These are phyloP conservation scores for Abrus pulchellus DNA, from an alignment of 306 rosid genomes.

Conservation along the genomic window DNA sequence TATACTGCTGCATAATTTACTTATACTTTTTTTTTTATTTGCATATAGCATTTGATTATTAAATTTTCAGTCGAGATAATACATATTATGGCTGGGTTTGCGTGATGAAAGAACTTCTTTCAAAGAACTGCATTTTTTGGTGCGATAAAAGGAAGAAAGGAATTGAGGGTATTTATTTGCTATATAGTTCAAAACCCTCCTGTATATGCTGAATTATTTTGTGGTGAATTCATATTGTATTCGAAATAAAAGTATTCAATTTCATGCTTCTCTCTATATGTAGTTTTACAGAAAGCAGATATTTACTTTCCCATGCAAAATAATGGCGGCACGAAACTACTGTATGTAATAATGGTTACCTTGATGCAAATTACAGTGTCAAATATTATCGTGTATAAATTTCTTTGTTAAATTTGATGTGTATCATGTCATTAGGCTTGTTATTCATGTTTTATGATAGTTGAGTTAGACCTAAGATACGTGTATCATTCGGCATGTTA, in stretches of 20 bases:
- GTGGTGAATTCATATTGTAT: neutral
- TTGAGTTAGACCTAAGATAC: neutral
- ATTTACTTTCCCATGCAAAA: neutral
- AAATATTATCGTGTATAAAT: neutral
- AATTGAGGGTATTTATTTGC: slow-evolving; percentile 27
- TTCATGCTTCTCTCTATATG: neutral
- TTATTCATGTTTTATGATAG: neutral
- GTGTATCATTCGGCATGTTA: neutral
- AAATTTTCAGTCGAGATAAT: neutral
- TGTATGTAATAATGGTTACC: slow-evolving; percentile 41
- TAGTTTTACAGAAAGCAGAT: neutral
- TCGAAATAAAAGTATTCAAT: neutral
- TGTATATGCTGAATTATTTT: slow-evolving; percentile 25
- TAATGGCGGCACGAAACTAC: neutral
- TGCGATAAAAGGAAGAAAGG: neutral
- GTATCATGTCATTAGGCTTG: neutral
- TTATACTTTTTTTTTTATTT: neutral
- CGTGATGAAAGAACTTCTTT: neutral
- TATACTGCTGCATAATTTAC: slow-evolving; percentile 25
- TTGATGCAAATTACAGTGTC: slow-evolving; percentile 18
- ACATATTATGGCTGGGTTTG: slow-evolving; percentile 11
- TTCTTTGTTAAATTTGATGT: neutral
- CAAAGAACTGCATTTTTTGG: too few relatives aligned
- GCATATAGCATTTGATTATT: slow-evolving; percentile 27
- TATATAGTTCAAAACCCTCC: slow-evolving; percentile 11